Evolutionary conservation across 352 stramenopile species (phyloP).

Genomic region (Pythium rhizo-oryzae): DNA sequence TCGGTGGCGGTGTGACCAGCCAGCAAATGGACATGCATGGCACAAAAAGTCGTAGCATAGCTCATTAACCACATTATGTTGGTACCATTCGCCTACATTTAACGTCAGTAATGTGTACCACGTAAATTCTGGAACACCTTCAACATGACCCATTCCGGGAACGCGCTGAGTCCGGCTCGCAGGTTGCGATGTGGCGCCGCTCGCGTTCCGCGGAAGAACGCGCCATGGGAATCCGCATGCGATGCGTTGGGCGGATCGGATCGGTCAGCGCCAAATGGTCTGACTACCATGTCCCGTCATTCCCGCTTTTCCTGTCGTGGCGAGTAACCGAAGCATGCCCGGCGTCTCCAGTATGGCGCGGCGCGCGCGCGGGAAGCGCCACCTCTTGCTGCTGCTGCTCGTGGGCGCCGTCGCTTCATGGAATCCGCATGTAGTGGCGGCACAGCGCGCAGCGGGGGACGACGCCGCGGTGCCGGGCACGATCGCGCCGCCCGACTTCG

Average conservation of each 20-base stretch:
- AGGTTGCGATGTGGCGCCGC: no score
- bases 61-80: not conserved
- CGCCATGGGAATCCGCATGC: not conserved
- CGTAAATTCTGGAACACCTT: not conserved
- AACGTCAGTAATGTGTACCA: not conserved
- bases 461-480: not conserved
- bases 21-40: not conserved
- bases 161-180: not conserved
- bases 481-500: constrained; percentile 1
- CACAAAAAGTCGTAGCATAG: constrained; percentile 25
- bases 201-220: constrained; percentile 4
- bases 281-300: no score
- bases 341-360: not conserved
- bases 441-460: not conserved
- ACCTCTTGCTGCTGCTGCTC: not conserved
- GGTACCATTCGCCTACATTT: not conserved
- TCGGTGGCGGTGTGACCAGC: not conserved
- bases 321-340: no score
- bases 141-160: not conserved
- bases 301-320: no score
- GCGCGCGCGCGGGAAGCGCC: not conserved
- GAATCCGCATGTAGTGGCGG: not conserved
- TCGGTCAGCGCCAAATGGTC: no score
- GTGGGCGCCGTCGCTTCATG: not conserved
- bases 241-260: no score